These are phyloP conservation scores for Cynanchum wilfordii DNA, from an alignment of 257 asterid species.

Conservation along the genomic window DNA sequence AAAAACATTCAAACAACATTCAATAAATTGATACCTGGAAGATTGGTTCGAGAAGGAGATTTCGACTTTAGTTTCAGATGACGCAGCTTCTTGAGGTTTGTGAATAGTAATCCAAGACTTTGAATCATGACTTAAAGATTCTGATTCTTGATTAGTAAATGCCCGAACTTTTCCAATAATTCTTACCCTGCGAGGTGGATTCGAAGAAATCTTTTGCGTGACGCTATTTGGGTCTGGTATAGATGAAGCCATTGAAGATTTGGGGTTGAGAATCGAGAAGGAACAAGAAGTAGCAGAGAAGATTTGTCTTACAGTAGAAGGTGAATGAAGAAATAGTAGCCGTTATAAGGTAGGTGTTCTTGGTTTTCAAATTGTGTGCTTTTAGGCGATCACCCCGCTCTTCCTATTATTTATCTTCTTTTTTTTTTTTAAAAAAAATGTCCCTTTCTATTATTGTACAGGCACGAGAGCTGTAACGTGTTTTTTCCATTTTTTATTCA, in stretches of 20 bases:
- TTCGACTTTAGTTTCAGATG: constrained; percentile 26
- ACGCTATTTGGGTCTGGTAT: background rate
- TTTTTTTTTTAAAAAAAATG: no score
- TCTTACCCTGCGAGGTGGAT: constrained; percentile 39
- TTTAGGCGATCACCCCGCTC: background rate
- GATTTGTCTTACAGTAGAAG: background rate
- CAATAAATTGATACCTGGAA: constrained; percentile 22
- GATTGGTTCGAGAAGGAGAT: constrained; percentile 42
- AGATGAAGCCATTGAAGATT: background rate
- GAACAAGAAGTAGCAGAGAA: background rate
- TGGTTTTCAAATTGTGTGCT: background rate
- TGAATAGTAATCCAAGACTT: constrained; percentile 49
- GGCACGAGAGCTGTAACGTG: no score
- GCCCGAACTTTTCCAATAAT: constrained; percentile 55
- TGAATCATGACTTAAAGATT: constrained; percentile 21
- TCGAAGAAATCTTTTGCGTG: background rate
- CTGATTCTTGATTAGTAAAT: constrained; percentile 38
- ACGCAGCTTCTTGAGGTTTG: constrained; percentile 25
- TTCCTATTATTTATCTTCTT: background rate
- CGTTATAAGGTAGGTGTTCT: background rate
- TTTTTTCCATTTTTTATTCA: no score
- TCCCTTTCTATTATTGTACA: no score
- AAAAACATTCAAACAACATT: background rate
- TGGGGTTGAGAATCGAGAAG: background rate
- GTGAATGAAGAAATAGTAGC: background rate